phyloP scores from a whole-genome alignment of 73 alveolate genomes.

The Symbiodinium natans region DNA sequence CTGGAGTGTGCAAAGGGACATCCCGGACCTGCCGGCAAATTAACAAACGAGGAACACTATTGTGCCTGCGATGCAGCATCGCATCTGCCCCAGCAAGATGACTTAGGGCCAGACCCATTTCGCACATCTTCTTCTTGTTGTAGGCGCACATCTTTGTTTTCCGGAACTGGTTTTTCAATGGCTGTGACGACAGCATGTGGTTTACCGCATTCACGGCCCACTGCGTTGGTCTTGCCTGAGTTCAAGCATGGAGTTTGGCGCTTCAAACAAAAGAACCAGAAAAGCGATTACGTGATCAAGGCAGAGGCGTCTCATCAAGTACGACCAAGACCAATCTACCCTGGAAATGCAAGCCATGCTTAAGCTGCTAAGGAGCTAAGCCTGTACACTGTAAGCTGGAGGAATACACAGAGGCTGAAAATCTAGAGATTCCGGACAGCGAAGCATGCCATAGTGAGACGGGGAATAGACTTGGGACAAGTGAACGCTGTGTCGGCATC shows the following conservation, averaged over 20 bases:
- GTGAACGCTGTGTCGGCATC: too few species aligned
- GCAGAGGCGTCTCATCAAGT: background rate
- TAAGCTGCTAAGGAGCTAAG: background rate
- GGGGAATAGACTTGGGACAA: too few species aligned
- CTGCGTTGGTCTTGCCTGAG: conserved; percentile 50
- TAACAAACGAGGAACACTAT: background rate
- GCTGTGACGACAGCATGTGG: conserved; percentile 72
- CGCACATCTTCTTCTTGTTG: conserved; percentile 80
- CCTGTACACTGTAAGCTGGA: background rate
- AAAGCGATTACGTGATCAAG: background rate
- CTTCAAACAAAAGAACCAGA: background rate
- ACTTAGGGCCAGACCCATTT: conserved; percentile 32
- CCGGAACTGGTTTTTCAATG: conserved; percentile 69
- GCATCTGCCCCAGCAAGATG: background rate
- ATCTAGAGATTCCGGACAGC: too few species aligned
- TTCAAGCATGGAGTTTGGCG: background rate
- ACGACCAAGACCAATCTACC: background rate
- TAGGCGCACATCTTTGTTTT: conserved; percentile 60
- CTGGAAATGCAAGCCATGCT: background rate
- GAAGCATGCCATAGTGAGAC: too few species aligned
- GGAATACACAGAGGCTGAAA: too few species aligned
- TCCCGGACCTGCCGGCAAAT: conserved; percentile 37
- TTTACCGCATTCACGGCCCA: conserved; percentile 82
- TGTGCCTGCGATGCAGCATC: background rate
- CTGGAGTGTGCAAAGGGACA: conserved; percentile 85